Evolutionary conservation across 768 basidiomycete genomes (phyloP), one percentile per base, ranked within the genome.

Genomic region (Rhizopogon rudus): DNA sequence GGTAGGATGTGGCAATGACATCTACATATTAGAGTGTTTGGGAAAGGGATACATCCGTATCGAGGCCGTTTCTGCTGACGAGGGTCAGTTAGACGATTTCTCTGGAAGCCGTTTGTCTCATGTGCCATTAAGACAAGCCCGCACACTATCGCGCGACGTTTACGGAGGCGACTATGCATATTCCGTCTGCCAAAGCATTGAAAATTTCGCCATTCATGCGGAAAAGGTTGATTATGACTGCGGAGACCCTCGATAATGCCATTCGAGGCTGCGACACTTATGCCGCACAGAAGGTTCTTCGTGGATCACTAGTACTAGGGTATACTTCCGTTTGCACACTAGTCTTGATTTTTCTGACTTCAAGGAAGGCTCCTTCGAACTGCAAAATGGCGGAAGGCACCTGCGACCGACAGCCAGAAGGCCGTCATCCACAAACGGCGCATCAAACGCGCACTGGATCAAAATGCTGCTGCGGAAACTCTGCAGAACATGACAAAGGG

Each of bases 11-110:
- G 90, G 92, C 6, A 73, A 76, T 3, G 78, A 83, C 37, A 67
- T 82, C 14, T 89, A 87, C 67, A 80, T 95, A 7, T 74, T 95
- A 2, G 88, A 91, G 63, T 84, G 86, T 58, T 68, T 90, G n/a
- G 82, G 81, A 12, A 80, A 78, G 57, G 91, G 91, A 2, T 77
- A 79, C 61, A 73, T 93, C 49, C 82, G 84, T 41, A 74, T 93
- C 13, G 81, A 84, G 55, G 78, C 75, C 3, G 62, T 67, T 1
- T 52, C 70, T 48, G 73, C 64, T 51, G 67, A 71, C 51, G 68
- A 71, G 63, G 71, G 77, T 75, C 53, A 56, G 61, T 45, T 55
- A 33, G 28, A 54, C 8, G 14, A 20, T 13, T 14, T 22, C 13
- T 37, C 12, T 9, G 16, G 10, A 45, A 13, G 33, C 37, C 25